Evolutionary conservation across 805 yeast species (phyloP).

Genomic region (Tetrapisispora fleetii): DNA sequence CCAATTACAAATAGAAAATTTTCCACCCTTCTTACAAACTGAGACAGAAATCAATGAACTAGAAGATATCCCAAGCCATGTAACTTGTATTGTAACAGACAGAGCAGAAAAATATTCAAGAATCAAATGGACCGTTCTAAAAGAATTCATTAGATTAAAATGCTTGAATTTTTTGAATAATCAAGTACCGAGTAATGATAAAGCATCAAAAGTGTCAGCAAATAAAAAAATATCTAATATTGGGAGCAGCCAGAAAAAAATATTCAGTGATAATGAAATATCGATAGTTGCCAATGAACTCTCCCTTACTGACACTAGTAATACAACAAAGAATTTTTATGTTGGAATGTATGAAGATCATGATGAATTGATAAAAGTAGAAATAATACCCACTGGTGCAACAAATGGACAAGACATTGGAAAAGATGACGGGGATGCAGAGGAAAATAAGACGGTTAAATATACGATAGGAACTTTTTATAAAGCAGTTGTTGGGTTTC

Average conservation of each 20-base stretch:
- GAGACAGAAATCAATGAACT: slow-evolving; percentile 9
- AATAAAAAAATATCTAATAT: neutral
- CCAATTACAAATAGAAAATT: slow-evolving; percentile 23
- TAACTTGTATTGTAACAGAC: slow-evolving; percentile 10
- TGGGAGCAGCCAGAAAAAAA: neutral
- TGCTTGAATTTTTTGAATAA: slow-evolving; percentile 21
- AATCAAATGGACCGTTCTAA: slow-evolving; percentile 31
- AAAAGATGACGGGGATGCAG: slow-evolving; percentile 5
- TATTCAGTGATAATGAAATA: neutral
- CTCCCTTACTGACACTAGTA: slow-evolving; percentile 3
- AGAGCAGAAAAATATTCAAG: slow-evolving; percentile 22
- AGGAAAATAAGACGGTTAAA: slow-evolving; percentile 4
- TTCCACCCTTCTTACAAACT: slow-evolving; percentile 26
- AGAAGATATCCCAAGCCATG: neutral
- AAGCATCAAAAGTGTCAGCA: neutral
- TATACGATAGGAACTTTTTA: slow-evolving; percentile 21
- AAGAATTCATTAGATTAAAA: slow-evolving; percentile 30
- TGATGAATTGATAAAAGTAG: slow-evolving; percentile 9
- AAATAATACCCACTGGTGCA: neutral
- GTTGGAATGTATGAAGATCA: slow-evolving; percentile 28
- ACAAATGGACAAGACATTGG: slow-evolving; percentile 6
- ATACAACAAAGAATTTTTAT: slow-evolving; percentile 28
- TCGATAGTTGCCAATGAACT: neutral
- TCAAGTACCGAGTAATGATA: neutral
- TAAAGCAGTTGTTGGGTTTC: slow-evolving; percentile 29